A percentile compares a stretch with the other conserved stretches of the same genome.
phyloP scores from a whole-genome alignment of 78 protist genomes.

The Pelomyxa schiedti region DNA sequence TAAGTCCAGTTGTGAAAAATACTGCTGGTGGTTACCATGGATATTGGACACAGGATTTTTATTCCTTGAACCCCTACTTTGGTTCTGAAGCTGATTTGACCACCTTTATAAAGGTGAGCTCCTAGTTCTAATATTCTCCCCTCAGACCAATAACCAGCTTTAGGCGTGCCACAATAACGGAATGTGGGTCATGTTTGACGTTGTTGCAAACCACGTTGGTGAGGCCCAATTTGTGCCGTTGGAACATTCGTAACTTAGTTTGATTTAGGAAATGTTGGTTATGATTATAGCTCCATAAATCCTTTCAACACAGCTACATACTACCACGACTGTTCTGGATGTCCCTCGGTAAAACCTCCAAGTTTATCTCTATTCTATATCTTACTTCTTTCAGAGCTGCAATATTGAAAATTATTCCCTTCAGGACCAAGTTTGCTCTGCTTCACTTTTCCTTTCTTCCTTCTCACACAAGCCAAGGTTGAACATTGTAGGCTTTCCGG shows the following conservation, averaged over 20 bases:
- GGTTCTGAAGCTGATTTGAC: conserved; percentile 34
- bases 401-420: too few relatives aligned
- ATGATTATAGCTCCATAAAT: background rate
- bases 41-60: conserved; percentile 28
- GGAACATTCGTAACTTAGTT: background rate
- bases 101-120: conserved; percentile 18
- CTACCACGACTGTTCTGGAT: conserved; percentile 25
- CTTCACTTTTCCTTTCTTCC: too few relatives aligned
- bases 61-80: conserved; percentile 24
- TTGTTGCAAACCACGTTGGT: conserved; percentile 62
- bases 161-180: background rate
- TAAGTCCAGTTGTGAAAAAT: conserved; percentile 38
- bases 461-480: too few relatives aligned
- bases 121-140: conserved; percentile 58
- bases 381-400: too few relatives aligned
- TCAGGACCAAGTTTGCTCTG: too few relatives aligned
- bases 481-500: conserved; percentile 37
- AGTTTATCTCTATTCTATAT: too few relatives aligned
- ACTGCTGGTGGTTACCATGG: conserved; percentile 56
- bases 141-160: conserved; percentile 45
- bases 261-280: background rate
- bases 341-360: conserved; percentile 5
- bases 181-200: conserved; percentile 57
- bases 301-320: conserved; percentile 18
- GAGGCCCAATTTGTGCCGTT: background rate